phyloP scores from a whole-genome alignment of 2,329 filamentous ascomycete species.

The Penicillium sp. region DNA sequence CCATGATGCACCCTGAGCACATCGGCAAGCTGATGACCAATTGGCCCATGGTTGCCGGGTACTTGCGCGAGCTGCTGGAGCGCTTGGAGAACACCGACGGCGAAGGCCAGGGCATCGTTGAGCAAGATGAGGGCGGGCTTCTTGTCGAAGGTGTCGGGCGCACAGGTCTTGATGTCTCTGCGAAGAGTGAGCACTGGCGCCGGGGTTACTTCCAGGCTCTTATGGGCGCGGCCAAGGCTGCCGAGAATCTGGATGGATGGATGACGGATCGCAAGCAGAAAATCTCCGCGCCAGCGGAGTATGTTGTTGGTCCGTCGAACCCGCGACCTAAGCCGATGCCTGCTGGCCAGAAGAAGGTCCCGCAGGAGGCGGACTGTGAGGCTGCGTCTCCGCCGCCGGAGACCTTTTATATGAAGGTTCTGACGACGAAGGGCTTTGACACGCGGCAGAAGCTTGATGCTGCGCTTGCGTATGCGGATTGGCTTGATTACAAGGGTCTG shows the following conservation, averaged over 20 bases:
- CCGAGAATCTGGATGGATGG: slow-evolving; percentile 81
- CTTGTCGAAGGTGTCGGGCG: slow-evolving; percentile 58
- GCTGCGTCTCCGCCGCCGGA: slow-evolving; percentile 71
- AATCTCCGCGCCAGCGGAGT: slow-evolving; percentile 69
- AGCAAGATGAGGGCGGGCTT: slow-evolving; percentile 56
- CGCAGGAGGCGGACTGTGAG: slow-evolving; percentile 74
- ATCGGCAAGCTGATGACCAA: slow-evolving; percentile 59
- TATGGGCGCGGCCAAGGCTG: slow-evolving; percentile 73
- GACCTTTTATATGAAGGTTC: slow-evolving; percentile 75
- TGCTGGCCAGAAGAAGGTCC: slow-evolving; percentile 61
- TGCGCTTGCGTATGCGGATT: slow-evolving; percentile 79
- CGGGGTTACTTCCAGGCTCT: slow-evolving; percentile 82
- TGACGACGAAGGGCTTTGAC: slow-evolving; percentile 78
- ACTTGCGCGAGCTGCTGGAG: slow-evolving; percentile 61
- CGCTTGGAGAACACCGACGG: slow-evolving; percentile 68
- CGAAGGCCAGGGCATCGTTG: slow-evolving; percentile 68
- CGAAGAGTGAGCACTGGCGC: slow-evolving; percentile 80
- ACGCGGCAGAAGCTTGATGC: slow-evolving; percentile 79
- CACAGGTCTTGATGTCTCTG: slow-evolving; percentile 68
- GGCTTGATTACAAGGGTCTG: slow-evolving; percentile 75
- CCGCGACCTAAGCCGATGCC: slow-evolving; percentile 74
- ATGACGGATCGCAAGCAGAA: slow-evolving; percentile 68
- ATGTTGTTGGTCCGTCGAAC: slow-evolving; percentile 81
- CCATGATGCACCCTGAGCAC: slow-evolving; percentile 60
- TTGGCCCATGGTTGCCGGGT: slow-evolving; percentile 68